Evolutionary conservation across 2,329 filamentous ascomycete genomes (phyloP), one percentile per base, ranked within the genome.

Genomic region (Fusarium armeniacum): DNA sequence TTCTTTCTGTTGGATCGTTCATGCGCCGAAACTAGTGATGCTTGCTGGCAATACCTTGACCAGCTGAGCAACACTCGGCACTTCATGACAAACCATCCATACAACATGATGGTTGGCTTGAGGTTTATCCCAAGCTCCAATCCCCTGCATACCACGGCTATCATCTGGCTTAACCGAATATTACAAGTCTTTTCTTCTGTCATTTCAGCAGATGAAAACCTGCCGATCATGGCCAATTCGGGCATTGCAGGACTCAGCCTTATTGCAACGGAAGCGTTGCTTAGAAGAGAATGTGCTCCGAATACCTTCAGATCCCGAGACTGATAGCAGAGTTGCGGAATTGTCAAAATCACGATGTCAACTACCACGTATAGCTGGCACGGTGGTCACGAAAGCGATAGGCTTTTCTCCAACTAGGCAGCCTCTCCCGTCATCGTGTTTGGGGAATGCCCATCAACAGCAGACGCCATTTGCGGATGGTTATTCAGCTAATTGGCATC

Each of bases 381-480:
- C 47, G 45, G 45, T 58, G 20, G 36, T 43, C 33, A 26, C 6
- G 33, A 13, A 65, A 67, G 71, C 67, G 49, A 73, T 46, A 69
- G 43, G 32, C 38, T 50, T 57, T 40, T 73, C 40, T 38, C 24
- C 26, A 47, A 40, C 36, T 55, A 22, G 16, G 30, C 26, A 12
- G 32, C 32, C 38, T 20, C 45, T 36, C n/a, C 49, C 46, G 60
- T 44, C 20, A 74, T 73, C 58, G 58, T 58, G 24, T 50, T 73
- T 70, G 45, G 36, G 20, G 49, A 69, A 71, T 67, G n/a, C 63
- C 65, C 66, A 69, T 72, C 38, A 24, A 43, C 44, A 40, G 41
- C 59, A 60, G 51, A 74, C 70, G 72, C 72, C 28, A 74, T 66
- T 73, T 61, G n/a, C 24, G 35, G 41, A 74, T 73, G 70, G 72